Evolutionary conservation across 2,329 filamentous ascomycete genomes (phyloP).

Genomic region (Colletotrichum sp.): DNA sequence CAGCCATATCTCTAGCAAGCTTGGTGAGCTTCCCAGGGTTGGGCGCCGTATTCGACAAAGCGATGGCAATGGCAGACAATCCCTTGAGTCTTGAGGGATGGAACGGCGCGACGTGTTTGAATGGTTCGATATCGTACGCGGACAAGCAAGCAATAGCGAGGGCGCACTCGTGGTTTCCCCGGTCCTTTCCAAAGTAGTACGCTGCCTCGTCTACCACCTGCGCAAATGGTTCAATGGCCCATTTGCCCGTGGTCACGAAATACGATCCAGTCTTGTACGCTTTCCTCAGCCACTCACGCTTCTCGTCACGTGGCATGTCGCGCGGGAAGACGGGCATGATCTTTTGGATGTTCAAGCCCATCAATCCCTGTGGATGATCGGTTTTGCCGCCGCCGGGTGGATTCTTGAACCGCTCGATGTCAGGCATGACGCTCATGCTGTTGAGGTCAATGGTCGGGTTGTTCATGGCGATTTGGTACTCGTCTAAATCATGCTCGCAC

Average conservation of each 20-base stretch:
- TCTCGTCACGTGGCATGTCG: conserved; percentile 6
- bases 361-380: not conserved
- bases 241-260: conserved; percentile 41
- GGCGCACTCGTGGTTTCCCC: conserved; percentile 44
- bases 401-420: conserved; percentile 28
- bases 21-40: conserved; percentile 33
- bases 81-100: conserved; percentile 55
- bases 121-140: conserved; percentile 53
- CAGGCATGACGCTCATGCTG: conserved; percentile 47
- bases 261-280: conserved; percentile 43
- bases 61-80: conserved; percentile 55
- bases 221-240: conserved; percentile 55
- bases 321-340: not conserved
- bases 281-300: conserved; percentile 29
- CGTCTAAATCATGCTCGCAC: conserved; percentile 55
- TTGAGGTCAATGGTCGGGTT: conserved; percentile 50
- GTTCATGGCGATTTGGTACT: conserved; percentile 53
- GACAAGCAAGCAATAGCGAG: conserved; percentile 54
- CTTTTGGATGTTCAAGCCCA: not conserved
- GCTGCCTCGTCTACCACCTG: conserved; percentile 49
- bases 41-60: conserved; percentile 55
- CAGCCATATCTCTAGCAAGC: conserved; percentile 27
- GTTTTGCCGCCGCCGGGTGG: not conserved
- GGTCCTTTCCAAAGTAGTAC: conserved; percentile 46
- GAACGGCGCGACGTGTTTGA: conserved; percentile 55